A percentile compares a stretch with the other conserved stretches of the same genome.
Evolutionary conservation across 192 early-diverging fungal species (phyloP).

Genomic region (Gamsiella multidivaricata): DNA sequence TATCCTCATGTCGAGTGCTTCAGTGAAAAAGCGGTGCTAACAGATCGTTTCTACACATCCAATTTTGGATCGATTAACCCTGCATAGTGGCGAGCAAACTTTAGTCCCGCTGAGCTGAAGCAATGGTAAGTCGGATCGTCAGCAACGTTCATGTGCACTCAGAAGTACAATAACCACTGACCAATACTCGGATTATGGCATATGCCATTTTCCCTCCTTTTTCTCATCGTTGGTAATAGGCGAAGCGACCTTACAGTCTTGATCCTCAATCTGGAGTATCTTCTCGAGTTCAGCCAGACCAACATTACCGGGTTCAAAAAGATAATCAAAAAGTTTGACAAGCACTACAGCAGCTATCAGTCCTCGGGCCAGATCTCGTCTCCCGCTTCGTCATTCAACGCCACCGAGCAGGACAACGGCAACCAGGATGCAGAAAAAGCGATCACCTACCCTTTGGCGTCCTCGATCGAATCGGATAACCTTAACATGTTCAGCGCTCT

Average conservation of each 20-base stretch:
- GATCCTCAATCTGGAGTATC: slow-evolving; percentile 50
- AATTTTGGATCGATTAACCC: not conserved
- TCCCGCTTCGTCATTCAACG: slow-evolving; percentile 20
- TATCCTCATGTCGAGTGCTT: not conserved
- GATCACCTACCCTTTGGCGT: slow-evolving; percentile 4
- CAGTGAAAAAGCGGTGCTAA: not conserved
- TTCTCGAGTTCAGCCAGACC: slow-evolving; percentile 66
- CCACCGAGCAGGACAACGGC: slow-evolving; percentile 2
- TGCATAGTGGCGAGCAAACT: slow-evolving; percentile 44
- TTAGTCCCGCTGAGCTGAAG: slow-evolving; percentile 44
- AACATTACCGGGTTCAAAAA: slow-evolving; percentile 73
- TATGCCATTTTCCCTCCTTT: not conserved
- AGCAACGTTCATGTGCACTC: too few relatives aligned
- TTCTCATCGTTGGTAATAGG: slow-evolving; percentile 1
- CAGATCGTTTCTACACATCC: not conserved
- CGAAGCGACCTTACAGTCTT: slow-evolving; percentile 41
- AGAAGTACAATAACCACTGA: not conserved
- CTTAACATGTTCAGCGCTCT: slow-evolving; percentile 37
- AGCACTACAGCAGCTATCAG: slow-evolving; percentile 41
- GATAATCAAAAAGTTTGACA: slow-evolving; percentile 74
- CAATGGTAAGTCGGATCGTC: slow-evolving; percentile 41
- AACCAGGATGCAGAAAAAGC: not conserved
- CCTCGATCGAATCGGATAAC: slow-evolving; percentile 18
- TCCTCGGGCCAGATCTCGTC: slow-evolving; percentile 8
- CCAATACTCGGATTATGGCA: not conserved